A percentile compares a stretch with the other conserved stretches of the same genome.
phyloP scores from a whole-genome alignment of 2,329 filamentous ascomycete genomes.

The Epichloe typhina region DNA sequence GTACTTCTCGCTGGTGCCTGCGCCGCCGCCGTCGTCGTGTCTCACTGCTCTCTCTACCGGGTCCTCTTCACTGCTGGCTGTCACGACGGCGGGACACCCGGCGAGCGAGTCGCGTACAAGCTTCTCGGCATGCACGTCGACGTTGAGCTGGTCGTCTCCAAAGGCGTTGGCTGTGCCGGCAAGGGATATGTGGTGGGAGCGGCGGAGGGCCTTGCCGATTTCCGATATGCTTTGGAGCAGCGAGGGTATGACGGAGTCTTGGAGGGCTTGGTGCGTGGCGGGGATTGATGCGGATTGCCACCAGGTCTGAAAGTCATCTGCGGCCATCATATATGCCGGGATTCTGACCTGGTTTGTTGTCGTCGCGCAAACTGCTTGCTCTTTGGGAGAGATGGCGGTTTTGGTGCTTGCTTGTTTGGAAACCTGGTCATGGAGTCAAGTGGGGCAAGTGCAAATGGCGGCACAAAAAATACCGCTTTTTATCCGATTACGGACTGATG shows the following conservation, averaged over 20 bases:
- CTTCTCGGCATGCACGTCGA: constrained; percentile 39
- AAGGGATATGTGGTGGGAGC: constrained; percentile 30
- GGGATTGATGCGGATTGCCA: constrained; percentile 5
- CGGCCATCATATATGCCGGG: neutral
- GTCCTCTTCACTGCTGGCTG: constrained; percentile 48
- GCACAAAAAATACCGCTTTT: no score
- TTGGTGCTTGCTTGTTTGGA: no score
- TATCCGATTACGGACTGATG: no score
- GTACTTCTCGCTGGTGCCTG: constrained; percentile 21
- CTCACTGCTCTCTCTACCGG: constrained; percentile 30
- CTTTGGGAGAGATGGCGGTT: no score
- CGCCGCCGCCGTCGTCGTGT: no score
- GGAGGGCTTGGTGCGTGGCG: constrained; percentile 19
- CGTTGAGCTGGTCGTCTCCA: constrained; percentile 47
- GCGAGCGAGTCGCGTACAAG: constrained; percentile 32
- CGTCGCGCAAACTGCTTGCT: no score
- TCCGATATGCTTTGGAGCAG: constrained; percentile 31
- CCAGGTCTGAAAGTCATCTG: neutral
- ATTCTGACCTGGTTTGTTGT: no score
- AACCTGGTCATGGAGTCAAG: no score
- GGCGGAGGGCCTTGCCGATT: constrained; percentile 31
- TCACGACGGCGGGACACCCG: constrained; percentile 29
- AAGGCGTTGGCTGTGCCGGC: constrained; percentile 41
- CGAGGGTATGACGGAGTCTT: constrained; percentile 32
- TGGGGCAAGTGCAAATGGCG: no score